Conservation (phyloP, 306 rosid species). For the Glycine latifolia region DNA sequence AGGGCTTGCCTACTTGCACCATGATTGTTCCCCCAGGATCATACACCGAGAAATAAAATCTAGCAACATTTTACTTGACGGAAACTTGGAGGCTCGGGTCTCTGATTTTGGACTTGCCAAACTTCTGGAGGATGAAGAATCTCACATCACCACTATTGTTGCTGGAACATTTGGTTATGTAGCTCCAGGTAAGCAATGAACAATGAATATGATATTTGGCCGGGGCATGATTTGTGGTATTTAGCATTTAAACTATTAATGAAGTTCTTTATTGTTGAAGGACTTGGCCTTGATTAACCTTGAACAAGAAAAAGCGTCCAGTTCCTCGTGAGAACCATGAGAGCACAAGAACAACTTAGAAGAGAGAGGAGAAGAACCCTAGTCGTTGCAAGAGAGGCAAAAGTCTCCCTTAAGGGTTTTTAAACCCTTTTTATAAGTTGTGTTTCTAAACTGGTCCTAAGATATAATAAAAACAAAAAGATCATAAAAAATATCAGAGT, state of each 20-base stretch:
- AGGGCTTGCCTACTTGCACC: constrained; percentile 98
- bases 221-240: constrained; percentile 32
- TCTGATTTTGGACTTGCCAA: constrained; percentile 99
- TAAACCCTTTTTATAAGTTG: no score
- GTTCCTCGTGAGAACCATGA: no score
- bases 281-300: no score
- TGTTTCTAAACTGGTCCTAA: no score
- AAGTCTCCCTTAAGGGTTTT: no score
- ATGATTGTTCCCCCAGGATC: constrained; percentile 97
- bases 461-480: no score
- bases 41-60: constrained; percentile 98
- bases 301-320: no score
- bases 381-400: no score
- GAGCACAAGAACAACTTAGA: no score
- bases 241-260: constrained; percentile 36
- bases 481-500: no score
- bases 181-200: constrained; percentile 82
- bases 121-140: constrained; percentile 93
- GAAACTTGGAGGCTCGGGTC: constrained; percentile 93
- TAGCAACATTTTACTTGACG: constrained; percentile 94
- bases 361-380: no score
- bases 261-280: constrained; percentile 24
- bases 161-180: constrained; percentile 99
- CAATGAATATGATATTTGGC: constrained; percentile 34
- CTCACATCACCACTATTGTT: constrained; percentile 96